Base-by-base conservation (phyloP, 169 alveolate species). In the Eimeria falciformis region DNA sequence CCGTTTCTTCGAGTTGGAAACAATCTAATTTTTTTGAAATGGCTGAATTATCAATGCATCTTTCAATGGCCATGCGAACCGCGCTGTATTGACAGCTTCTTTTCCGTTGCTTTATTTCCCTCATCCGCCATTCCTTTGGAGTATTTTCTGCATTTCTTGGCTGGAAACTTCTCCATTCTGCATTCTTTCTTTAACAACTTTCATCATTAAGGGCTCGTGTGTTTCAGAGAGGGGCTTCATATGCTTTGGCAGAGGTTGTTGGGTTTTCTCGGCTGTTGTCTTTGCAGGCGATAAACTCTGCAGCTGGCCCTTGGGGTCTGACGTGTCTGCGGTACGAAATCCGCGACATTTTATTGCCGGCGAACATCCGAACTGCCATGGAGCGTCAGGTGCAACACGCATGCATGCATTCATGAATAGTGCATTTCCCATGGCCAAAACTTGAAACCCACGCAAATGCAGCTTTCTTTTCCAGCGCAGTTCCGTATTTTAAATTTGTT, bases 291-390 rank as follows among this genome's bases (percentile, higher is more conserved):
- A 97, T 97, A 71, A 97, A 97, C 77, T 96, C 97, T 27, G 99
- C 99, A 18, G 95, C 99, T 17, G 91, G 95, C 94, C 97, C 97
- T 50, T 98, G 99, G 99, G 99, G 99, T 23, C 95, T 98, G 65
- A 95, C 94, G 55, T 98, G 99, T 79, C 90, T 97, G 93, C 95
- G 99, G 78, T 98, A 97, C 94, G 99, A 98, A 92, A 98, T 98
- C 29, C 95, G 90, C 6, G 99, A 98, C 92, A 98, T 98, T 23
- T 97, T 97, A 27, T 97, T 97, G n/a, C 99, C 99, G 21, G 95
- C 95, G 23, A 97, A 96, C 78, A 97, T 98, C 46, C 96, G 96
- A 83, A 96, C 97, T 84, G 99, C 98, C 43, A 98, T 98, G 99
- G 98, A 98, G 89, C 94, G 96, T 25, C 98, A 96, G 85, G 88